Evolutionary conservation across 495 filamentous ascomycete species (phyloP).

Genomic region (Evernia prunastri): DNA sequence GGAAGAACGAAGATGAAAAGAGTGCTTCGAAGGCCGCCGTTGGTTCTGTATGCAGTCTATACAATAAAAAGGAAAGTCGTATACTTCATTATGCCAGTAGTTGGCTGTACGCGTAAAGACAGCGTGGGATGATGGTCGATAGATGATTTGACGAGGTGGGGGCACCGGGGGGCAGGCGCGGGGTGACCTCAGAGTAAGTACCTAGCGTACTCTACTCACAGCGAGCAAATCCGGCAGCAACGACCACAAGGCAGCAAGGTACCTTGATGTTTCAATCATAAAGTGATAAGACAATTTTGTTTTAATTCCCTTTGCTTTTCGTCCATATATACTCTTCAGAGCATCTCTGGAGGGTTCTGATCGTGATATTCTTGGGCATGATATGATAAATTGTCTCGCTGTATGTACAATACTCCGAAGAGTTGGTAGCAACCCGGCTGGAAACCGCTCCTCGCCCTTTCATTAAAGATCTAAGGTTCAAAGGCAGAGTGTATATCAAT

Average conservation of each 20-base stretch:
- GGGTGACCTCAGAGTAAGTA: too few relatives aligned
- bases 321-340: neutral
- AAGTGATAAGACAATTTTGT: too few relatives aligned
- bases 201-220: too few relatives aligned
- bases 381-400: neutral
- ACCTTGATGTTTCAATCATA: too few relatives aligned
- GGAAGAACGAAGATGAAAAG: neutral
- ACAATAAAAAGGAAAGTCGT: conserved; percentile 10
- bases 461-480: neutral
- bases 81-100: conserved; percentile 3
- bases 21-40: neutral
- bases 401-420: neutral
- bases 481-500: neutral
- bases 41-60: conserved; percentile 8
- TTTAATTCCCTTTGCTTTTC: neutral
- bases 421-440: neutral
- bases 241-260: neutral
- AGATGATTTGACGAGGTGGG: neutral
- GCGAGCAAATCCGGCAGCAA: conserved; percentile 8
- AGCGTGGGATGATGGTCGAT: conserved; percentile 4
- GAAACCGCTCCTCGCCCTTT: neutral
- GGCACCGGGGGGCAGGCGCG: neutral
- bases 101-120: neutral
- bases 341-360: neutral
- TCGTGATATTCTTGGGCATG: neutral